Evolutionary conservation across 1,284 basidiomycete species (phyloP).

Genomic region (Ganoderma meredithae): DNA sequence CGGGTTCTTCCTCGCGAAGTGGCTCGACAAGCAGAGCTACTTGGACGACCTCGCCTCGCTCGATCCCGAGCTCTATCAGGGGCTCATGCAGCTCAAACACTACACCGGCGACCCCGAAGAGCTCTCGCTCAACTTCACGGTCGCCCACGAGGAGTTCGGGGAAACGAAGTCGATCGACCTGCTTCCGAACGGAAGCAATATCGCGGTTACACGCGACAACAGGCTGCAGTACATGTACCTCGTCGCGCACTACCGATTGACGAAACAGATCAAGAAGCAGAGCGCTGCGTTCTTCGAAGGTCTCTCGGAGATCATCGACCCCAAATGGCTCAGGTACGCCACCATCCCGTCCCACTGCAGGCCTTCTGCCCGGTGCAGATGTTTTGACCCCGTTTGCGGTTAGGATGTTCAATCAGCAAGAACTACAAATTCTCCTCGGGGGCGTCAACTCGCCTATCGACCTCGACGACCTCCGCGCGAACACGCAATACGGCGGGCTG

Average conservation of each 20-base stretch:
- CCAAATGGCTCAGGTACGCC: constrained; percentile 84
- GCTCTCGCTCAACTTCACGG: constrained; percentile 91
- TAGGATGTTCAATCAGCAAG: constrained; percentile 95
- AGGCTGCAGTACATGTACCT: constrained; percentile 91
- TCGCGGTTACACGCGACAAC: constrained; percentile 91
- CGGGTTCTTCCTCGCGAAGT: constrained; percentile 95
- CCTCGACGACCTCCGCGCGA: constrained; percentile 75
- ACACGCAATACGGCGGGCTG: constrained; percentile 84
- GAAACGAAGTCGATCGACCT: constrained; percentile 82
- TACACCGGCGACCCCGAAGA: constrained; percentile 91
- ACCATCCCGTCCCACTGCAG: constrained; percentile 33
- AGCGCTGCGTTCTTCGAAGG: constrained; percentile 89
- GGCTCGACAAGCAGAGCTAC: constrained; percentile 89
- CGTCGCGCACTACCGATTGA: constrained; percentile 90
- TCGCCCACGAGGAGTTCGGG: constrained; percentile 93
- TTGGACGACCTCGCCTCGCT: constrained; percentile 91
- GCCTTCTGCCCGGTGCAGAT: background rate
- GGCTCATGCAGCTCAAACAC: constrained; percentile 93
- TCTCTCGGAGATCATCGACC: constrained; percentile 87
- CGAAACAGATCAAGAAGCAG: constrained; percentile 88
- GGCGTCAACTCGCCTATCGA: constrained; percentile 87
- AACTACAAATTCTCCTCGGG: constrained; percentile 86
- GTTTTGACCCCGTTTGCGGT: background rate
- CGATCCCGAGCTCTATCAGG: constrained; percentile 94
- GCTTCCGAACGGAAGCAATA: constrained; percentile 83